These are phyloP conservation scores for Syncephalis fuscata DNA, from an alignment of 371 early-diverging fungal genomes.

Conservation along the genomic window DNA sequence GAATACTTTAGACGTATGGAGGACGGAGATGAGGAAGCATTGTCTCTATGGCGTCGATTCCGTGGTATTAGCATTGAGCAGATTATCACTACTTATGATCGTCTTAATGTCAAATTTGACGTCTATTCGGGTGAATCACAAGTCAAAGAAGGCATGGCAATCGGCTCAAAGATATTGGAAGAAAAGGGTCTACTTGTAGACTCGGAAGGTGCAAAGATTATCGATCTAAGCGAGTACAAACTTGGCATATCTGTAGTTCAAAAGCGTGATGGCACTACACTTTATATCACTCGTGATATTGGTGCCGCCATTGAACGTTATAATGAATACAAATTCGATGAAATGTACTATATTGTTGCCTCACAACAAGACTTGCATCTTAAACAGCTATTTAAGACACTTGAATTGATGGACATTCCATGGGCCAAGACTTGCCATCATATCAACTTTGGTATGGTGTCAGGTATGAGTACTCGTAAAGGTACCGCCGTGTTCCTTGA, in stretches of 20 bases:
- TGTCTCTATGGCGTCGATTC: constrained; percentile 85
- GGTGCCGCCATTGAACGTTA: constrained; percentile 94
- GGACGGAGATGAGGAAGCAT: constrained; percentile 79
- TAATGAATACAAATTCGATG: constrained; percentile 79
- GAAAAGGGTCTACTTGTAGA: constrained; percentile 52
- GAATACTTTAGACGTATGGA: constrained; percentile 97
- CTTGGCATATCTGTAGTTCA: constrained; percentile 76
- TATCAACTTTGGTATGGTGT: constrained; percentile 95
- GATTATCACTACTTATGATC: constrained; percentile 87
- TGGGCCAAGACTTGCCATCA: constrained; percentile 77
- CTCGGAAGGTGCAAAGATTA: constrained; percentile 74
- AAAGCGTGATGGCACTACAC: constrained; percentile 92
- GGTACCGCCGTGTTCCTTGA: constrained; percentile 97
- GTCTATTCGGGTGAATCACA: constrained; percentile 98
- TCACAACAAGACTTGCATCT: constrained; percentile 93
- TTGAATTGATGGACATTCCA: constrained; percentile 66
- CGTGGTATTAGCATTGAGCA: constrained; percentile 87
- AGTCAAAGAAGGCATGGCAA: constrained; percentile 63
- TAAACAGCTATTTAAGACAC: constrained; percentile 90
- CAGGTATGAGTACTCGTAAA: constrained; percentile 96
- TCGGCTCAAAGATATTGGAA: constrained; percentile 56
- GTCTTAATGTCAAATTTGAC: constrained; percentile 91
- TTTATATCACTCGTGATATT: constrained; percentile 98
- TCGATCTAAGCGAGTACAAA: constrained; percentile 72
- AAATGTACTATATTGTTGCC: constrained; percentile 93